Conservation (phyloP, 2,329 filamentous ascomycete species). For the Coniochaeta prunicola region DNA sequence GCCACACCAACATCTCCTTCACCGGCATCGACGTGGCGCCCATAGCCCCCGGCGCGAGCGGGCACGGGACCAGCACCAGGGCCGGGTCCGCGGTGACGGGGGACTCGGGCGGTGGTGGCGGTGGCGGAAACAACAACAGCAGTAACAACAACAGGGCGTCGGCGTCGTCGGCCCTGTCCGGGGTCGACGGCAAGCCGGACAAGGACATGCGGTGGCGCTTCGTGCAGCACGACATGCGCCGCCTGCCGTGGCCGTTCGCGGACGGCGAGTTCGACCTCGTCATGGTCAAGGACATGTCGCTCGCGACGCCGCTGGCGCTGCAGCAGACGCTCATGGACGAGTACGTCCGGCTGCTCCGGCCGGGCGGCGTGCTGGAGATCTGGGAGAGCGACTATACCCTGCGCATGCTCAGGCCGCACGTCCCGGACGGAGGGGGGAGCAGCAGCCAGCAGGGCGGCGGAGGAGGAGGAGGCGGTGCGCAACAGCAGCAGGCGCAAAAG, state of each 20-base stretch:
- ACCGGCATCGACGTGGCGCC: slow-evolving; percentile 78
- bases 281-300: slow-evolving; percentile 76
- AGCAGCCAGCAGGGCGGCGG: neutral
- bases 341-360: slow-evolving; percentile 66
- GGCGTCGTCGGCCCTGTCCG: slow-evolving; percentile 5
- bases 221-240: slow-evolving; percentile 77
- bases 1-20: slow-evolving; percentile 65
- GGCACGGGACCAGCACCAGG: slow-evolving; percentile 8
- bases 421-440: slow-evolving; percentile 40
- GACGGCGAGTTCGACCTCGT: slow-evolving; percentile 80
- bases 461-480: neutral
- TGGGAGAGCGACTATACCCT: slow-evolving; percentile 87
- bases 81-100: neutral
- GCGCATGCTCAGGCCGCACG: slow-evolving; percentile 74
- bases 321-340: slow-evolving; percentile 58
- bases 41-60: slow-evolving; percentile 17
- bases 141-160: slow-evolving; percentile 4
- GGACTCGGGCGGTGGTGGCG: neutral
- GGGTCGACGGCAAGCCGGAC: slow-evolving; percentile 35
- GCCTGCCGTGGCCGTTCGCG: slow-evolving; percentile 67
- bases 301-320: slow-evolving; percentile 54
- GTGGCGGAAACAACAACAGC: neutral
- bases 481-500: slow-evolving; percentile 21
- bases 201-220: slow-evolving; percentile 84
- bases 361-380: slow-evolving; percentile 74